A percentile compares a stretch with the other conserved stretches of the same genome.
phyloP scores from a whole-genome alignment of 2,329 filamentous ascomycete genomes.

The Teratosphaeria gauchensis region DNA sequence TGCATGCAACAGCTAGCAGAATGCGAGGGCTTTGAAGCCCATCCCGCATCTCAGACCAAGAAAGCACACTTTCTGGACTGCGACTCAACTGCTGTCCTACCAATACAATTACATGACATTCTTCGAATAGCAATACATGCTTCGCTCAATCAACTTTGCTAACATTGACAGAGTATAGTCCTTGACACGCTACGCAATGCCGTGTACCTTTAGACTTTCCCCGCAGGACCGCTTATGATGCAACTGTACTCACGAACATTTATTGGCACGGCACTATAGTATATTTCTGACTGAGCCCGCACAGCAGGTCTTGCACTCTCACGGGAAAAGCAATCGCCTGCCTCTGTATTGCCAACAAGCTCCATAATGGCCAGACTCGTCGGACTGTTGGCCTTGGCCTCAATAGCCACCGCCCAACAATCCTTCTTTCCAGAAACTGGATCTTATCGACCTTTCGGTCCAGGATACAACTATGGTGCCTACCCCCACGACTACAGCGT shows the following conservation, averaged over 20 bases:
- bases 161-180: neutral
- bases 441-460: constrained; percentile 10
- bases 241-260: neutral
- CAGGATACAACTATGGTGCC: constrained; percentile 15
- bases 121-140: neutral
- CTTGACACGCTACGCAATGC: neutral
- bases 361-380: neutral
- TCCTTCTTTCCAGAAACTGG: constrained; percentile 4
- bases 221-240: neutral
- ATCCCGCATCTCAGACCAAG: neutral
- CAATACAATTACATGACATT: neutral
- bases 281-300: neutral
- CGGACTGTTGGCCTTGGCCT: neutral
- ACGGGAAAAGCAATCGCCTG: neutral
- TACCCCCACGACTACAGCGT: constrained; percentile 29
- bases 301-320: neutral
- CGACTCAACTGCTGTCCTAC: neutral
- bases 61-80: neutral
- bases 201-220: neutral
- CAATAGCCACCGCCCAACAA: neutral
- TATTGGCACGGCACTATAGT: neutral
- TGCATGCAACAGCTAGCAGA: neutral
- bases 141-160: neutral
- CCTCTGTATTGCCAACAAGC: neutral
- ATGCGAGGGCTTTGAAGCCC: neutral